These are phyloP conservation scores for Paralagenidium karlingii DNA, from an alignment of 352 stramenopile genomes.

Conservation along the genomic window DNA sequence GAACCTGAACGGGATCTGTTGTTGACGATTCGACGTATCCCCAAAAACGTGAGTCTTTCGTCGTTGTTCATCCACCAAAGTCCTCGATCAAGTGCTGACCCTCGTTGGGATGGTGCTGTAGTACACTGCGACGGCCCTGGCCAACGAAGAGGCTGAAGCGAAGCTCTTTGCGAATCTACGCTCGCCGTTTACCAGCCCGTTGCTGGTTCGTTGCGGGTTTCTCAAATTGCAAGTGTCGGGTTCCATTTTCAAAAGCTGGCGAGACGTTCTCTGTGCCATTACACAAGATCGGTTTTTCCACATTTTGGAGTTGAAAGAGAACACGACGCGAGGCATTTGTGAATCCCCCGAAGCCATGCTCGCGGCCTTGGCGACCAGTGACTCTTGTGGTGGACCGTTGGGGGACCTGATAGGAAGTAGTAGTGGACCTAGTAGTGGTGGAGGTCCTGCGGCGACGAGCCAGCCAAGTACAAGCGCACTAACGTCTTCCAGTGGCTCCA, in stretches of 20 bases:
- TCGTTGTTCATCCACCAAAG: neutral
- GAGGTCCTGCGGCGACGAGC: too few relatives aligned
- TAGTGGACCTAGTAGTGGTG: too few relatives aligned
- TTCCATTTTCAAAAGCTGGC: conserved; percentile 63
- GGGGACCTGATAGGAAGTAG: too few relatives aligned
- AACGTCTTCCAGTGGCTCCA: too few relatives aligned
- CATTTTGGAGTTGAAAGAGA: conserved; percentile 61
- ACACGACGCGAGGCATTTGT: conserved; percentile 27
- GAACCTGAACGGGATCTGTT: conserved; percentile 66
- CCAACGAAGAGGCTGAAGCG: conserved; percentile 36
- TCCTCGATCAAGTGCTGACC: neutral
- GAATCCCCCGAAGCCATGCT: conserved; percentile 52
- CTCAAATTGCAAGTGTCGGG: conserved; percentile 61
- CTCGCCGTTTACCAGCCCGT: conserved; percentile 53
- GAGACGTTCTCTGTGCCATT: conserved; percentile 63
- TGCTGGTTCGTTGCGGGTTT: conserved; percentile 63
- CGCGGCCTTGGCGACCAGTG: conserved; percentile 29
- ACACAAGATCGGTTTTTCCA: conserved; percentile 66
- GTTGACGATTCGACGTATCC: conserved; percentile 65
- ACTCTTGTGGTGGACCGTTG: too few relatives aligned
- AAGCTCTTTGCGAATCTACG: conserved; percentile 47
- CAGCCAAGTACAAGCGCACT: too few relatives aligned
- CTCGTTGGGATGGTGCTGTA: conserved; percentile 6
- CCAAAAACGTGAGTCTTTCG: conserved; percentile 49
- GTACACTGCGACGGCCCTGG: conserved; percentile 55